These are phyloP conservation scores for Aspergillus ustus DNA, from an alignment of 2,329 filamentous ascomycete genomes.

Conservation along the genomic window DNA sequence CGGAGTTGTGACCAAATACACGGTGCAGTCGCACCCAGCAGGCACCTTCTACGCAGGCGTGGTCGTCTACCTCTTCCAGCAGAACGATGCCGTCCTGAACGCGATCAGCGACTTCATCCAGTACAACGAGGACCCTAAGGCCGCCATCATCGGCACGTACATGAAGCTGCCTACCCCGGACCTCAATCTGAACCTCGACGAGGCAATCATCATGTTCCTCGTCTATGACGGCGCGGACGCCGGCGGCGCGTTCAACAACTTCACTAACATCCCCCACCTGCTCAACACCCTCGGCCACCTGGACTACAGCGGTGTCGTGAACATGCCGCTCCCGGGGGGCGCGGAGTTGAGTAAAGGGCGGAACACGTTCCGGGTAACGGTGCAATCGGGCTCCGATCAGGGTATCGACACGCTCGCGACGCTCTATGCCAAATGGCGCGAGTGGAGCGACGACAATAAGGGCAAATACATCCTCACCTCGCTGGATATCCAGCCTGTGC, in stretches of 20 bases:
- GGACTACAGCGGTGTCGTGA: conserved; percentile 12
- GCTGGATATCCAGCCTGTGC: conserved; percentile 14
- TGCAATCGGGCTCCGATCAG: conserved; percentile 1
- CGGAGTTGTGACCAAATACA: conserved; percentile 52
- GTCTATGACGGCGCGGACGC: conserved; percentile 13
- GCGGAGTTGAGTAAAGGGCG: conserved; percentile 8
- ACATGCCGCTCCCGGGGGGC: conserved; percentile 11
- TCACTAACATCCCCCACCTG: conserved; percentile 13
- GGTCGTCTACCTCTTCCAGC: conserved; percentile 13
- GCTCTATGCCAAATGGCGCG: conserved; percentile 4
- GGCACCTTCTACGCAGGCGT: conserved; percentile 13
- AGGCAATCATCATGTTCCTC: conserved; percentile 14
- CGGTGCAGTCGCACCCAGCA: conserved; percentile 9
- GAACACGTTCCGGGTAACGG: conserved; percentile 16
- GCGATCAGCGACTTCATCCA: conserved; percentile 12
- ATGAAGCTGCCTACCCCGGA: conserved; percentile 12
- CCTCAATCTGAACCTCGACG: conserved; percentile 11
- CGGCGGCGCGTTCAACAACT: conserved; percentile 2
- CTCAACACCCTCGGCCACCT: conserved; percentile 4
- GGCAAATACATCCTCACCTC: conserved; percentile 7
- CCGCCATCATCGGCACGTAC: conserved; percentile 18
- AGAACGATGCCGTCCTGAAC: conserved; percentile 3
- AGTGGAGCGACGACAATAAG: conserved; percentile 10
- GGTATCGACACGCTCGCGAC: conserved; percentile 4
- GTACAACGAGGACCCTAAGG: conserved; percentile 17